Evolutionary conservation across 805 yeast species (phyloP), one percentile per base, ranked within the genome.

Genomic region (Candida stauntonica): DNA sequence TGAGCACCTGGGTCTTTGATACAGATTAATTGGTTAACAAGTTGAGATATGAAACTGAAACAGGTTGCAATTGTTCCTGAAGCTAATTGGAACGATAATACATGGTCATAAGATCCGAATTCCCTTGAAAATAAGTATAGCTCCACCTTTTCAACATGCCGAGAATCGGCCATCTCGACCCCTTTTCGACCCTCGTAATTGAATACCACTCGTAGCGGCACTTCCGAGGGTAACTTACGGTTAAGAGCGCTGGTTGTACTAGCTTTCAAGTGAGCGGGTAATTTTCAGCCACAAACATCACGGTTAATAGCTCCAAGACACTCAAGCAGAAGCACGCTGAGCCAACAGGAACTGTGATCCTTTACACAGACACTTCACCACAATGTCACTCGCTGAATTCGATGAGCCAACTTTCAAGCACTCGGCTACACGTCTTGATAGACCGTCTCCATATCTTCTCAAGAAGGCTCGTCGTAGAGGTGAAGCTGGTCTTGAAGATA

Each of bases 401-500:
- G 81, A 74, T 38, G 67, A 64, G 37, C 67, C 73, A 7, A 71
- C 68, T 32, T 84, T 77, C 62, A 70, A 66, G 33, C 79, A 80
- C 50, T 78, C 91, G 1, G 76, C 84, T 1, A 73, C 70, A 23
- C 67, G 91, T 46, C 64, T 83, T 36, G 93, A 85, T 51, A 73
- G 70, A 45, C 93, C 93, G 3, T 83, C 91, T 0, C 62, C 68
- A 15, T 85, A 85, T 51, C 66, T 84, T 31, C 64, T 82, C 45
- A 72, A 75, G 42, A 81, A 81, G 55, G 91, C 91, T 1, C 51
- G 60, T 30, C 54, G 60, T 42, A 63, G 67, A 34, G 57, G 65
- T 31, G 54, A 64, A 3, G 59, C 66, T 45, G 80, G 81, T 0
- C 68, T 79, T 45, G 77, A 76, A 18, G 83, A 81, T 47, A 67